Evolutionary conservation across 176 grass and related monocot species (phyloP).

Genomic region (Phyllostachys edulis): DNA sequence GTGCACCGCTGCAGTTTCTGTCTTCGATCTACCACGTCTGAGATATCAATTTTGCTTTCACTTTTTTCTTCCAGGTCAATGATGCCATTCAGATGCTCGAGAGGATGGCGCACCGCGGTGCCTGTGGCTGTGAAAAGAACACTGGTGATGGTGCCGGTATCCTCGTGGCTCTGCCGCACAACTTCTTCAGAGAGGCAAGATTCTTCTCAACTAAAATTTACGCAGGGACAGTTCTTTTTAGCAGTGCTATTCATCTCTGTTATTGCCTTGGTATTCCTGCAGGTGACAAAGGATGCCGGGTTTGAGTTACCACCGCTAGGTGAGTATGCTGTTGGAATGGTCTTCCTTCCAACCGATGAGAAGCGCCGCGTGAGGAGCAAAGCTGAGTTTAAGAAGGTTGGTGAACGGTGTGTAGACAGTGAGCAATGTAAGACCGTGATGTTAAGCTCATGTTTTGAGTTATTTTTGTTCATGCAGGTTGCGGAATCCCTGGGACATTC

Average conservation of each 20-base stretch:
- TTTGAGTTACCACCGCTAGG: constrained; percentile 75
- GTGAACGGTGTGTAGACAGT: not conserved
- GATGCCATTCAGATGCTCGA: constrained; percentile 94
- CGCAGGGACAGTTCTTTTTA: not conserved
- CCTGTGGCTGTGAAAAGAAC: constrained; percentile 92
- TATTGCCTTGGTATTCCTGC: constrained; percentile 27
- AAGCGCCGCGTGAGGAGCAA: constrained; percentile 67
- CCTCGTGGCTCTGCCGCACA: constrained; percentile 83
- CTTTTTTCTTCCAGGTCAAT: constrained; percentile 49
- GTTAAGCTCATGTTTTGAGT: constrained; percentile 15
- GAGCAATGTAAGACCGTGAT: not conserved
- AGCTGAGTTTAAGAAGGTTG: constrained; percentile 83
- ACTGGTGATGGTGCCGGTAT: constrained; percentile 97
- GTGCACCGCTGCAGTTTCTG: not conserved
- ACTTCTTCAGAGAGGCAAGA: constrained; percentile 65
- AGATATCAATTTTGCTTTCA: not conserved
- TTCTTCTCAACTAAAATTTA: not conserved
- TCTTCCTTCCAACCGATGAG: constrained; percentile 78
- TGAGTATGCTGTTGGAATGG: constrained; percentile 87
- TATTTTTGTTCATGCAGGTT: constrained; percentile 45
- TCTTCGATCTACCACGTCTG: not conserved
- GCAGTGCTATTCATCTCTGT: constrained; percentile 12
- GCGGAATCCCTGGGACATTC: constrained; percentile 73
- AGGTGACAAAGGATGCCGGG: constrained; percentile 78
- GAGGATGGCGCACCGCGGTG: constrained; percentile 94